These are phyloP conservation scores for Polymyxa betae DNA, from an alignment of 208 protist genomes.

Conservation along the genomic window DNA sequence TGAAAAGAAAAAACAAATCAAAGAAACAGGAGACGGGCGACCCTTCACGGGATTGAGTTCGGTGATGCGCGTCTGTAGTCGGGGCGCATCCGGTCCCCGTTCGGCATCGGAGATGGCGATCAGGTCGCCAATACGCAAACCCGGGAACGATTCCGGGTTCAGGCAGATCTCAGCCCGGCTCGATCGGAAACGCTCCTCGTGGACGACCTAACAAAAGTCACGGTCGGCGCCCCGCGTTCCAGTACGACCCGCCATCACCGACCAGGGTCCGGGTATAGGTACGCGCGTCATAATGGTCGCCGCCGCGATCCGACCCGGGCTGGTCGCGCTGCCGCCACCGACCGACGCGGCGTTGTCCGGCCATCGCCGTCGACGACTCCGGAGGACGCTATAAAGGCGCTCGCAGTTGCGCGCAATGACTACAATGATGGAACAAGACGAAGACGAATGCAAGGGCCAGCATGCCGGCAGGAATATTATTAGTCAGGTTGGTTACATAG, in stretches of 20 bases:
- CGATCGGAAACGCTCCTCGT: conserved; percentile 16
- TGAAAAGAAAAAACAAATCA: neutral
- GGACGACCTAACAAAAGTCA: neutral
- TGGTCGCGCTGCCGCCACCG: neutral
- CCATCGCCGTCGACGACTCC: too few species aligned
- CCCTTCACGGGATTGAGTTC: conserved; percentile 25
- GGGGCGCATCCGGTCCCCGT: neutral
- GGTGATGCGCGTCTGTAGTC: conserved; percentile 6
- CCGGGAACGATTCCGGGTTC: conserved; percentile 32
- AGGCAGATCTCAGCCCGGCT: neutral
- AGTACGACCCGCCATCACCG: neutral
- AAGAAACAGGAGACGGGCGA: neutral
- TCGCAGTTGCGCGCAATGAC: too few species aligned
- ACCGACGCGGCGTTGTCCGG: neutral
- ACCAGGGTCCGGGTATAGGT: neutral
- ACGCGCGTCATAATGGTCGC: neutral
- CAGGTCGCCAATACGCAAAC: neutral
- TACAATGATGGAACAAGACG: too few species aligned
- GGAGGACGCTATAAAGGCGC: too few species aligned
- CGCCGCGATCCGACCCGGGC: neutral
- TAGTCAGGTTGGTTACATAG: too few species aligned
- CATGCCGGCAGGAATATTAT: too few species aligned
- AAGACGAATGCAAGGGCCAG: too few species aligned
- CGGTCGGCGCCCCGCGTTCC: neutral
- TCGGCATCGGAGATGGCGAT: neutral